Conservation (phyloP, 2,329 filamentous ascomycete genomes). For the Penicillium freii region DNA sequence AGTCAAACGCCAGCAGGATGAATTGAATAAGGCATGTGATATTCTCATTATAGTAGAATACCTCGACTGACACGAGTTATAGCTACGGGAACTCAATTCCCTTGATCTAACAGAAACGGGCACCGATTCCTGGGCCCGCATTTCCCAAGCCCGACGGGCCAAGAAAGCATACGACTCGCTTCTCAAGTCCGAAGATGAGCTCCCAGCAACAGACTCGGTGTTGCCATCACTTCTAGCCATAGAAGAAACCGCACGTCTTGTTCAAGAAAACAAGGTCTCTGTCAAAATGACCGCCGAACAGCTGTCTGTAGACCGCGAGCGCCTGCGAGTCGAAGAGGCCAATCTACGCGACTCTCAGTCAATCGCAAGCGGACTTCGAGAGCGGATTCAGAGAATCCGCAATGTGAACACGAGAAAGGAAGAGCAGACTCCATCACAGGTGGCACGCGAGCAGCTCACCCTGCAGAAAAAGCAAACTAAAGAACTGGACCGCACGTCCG, state of each 20-base stretch:
- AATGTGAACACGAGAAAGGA: slow-evolving; percentile 57
- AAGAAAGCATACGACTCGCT: slow-evolving; percentile 66
- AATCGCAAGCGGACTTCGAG: slow-evolving; percentile 50
- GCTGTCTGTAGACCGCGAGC: slow-evolving; percentile 39
- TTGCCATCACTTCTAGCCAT: slow-evolving; percentile 70
- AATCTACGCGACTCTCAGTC: slow-evolving; percentile 49
- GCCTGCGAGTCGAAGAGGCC: slow-evolving; percentile 46
- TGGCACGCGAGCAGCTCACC: slow-evolving; percentile 61
- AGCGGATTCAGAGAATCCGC: slow-evolving; percentile 60
- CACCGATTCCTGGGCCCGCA: slow-evolving; percentile 33
- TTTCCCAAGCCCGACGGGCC: slow-evolving; percentile 53
- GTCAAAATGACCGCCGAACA: slow-evolving; percentile 48
- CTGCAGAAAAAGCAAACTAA: slow-evolving; percentile 60
- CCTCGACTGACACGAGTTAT: slow-evolving; percentile 15
- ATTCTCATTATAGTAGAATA: background rate
- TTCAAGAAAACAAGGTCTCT: slow-evolving; percentile 62
- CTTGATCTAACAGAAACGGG: slow-evolving; percentile 32
- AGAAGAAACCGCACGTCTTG: slow-evolving; percentile 63
- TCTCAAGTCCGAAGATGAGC: slow-evolving; percentile 59
- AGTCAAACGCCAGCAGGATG: slow-evolving; percentile 49
- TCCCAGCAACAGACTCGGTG: slow-evolving; percentile 66
- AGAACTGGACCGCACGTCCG: slow-evolving; percentile 60
- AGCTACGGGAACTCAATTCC: slow-evolving; percentile 36
- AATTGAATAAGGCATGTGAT: slow-evolving; percentile 45
- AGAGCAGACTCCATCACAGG: slow-evolving; percentile 59